A percentile compares a stretch with the other conserved stretches of the same genome.
phyloP scores from a whole-genome alignment of 1,139 yeast genomes.

The Geotrichum australiense region DNA sequence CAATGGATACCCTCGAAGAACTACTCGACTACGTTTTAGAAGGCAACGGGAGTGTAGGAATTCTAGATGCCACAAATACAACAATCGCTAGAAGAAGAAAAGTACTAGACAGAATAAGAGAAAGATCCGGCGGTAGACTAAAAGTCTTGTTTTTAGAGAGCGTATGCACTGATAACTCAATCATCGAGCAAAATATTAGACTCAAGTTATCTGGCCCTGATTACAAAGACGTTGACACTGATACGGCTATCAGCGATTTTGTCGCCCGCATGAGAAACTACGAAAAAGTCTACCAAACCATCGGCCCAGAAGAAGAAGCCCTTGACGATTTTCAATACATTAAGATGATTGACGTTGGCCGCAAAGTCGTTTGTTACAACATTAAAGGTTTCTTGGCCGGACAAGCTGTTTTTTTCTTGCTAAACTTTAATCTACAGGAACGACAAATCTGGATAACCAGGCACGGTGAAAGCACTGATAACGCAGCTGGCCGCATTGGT shows the following conservation, averaged over 20 bases:
- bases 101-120: conserved; percentile 63
- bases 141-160: conserved; percentile 83
- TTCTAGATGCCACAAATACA: conserved; percentile 88
- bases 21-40: conserved; percentile 70
- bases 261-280: conserved; percentile 75
- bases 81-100: conserved; percentile 65
- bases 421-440: conserved; percentile 84
- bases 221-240: conserved; percentile 79
- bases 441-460: conserved; percentile 94
- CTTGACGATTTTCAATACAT: conserved; percentile 72
- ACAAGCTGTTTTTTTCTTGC: conserved; percentile 81
- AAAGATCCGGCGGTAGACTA: conserved; percentile 63
- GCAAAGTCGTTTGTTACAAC: conserved; percentile 85
- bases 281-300: conserved; percentile 84
- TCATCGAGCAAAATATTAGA: conserved; percentile 75
- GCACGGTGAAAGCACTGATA: conserved; percentile 88
- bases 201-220: conserved; percentile 92
- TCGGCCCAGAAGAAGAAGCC: conserved; percentile 56
- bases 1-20: conserved; percentile 86
- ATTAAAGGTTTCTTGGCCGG: conserved; percentile 91
- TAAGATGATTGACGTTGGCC: conserved; percentile 93
- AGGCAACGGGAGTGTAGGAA: conserved; percentile 88
- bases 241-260: conserved; percentile 71
- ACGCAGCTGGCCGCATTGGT: conserved; percentile 81
- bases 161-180: conserved; percentile 69